Conservation (phyloP, 2,329 filamentous ascomycete genomes). For the Kalmusia sp. region DNA sequence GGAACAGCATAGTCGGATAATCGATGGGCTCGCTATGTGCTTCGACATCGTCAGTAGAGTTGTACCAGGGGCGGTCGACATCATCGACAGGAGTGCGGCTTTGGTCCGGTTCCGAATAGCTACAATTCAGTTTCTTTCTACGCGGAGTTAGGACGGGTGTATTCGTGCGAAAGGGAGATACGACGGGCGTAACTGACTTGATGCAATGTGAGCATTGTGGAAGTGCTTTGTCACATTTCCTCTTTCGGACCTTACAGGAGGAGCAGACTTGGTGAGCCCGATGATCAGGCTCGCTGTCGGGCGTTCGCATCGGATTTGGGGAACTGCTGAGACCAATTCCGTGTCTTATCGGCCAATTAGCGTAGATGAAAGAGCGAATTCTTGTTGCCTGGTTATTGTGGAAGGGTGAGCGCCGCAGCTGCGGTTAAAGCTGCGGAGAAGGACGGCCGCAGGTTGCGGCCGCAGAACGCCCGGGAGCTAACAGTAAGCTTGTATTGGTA, state of each 20-base stretch:
- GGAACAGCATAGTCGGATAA: slow-evolving; percentile 14
- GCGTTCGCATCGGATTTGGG: slow-evolving; percentile 15
- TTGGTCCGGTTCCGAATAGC: slow-evolving; percentile 1
- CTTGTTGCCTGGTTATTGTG: neutral
- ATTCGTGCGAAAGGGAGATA: neutral
- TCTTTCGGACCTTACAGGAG: slow-evolving; percentile 15
- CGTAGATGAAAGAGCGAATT: neutral
- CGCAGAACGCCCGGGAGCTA: too few species aligned
- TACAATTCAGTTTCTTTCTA: slow-evolving; percentile 8
- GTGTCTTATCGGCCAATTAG: too few species aligned
- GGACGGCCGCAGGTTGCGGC: neutral
- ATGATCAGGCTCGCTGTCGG: slow-evolving; percentile 7
- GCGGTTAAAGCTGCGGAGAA: neutral
- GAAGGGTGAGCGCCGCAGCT: neutral
- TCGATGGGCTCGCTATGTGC: slow-evolving; percentile 9
- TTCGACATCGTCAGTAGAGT: neutral
- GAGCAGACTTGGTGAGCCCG: slow-evolving; percentile 14
- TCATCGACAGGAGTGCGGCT: neutral
- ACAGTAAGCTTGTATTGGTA: too few species aligned
- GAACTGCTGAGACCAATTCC: too few species aligned
- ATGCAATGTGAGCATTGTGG: slow-evolving; percentile 11
- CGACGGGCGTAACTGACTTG: slow-evolving; percentile 6
- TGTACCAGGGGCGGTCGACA: slow-evolving; percentile 1
- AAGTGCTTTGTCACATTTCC: slow-evolving; percentile 15
- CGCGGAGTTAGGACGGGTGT: neutral